These are phyloP conservation scores for Zanthoxylum bungeanum DNA, from an alignment of 345 rosid genomes.

Conservation along the genomic window DNA sequence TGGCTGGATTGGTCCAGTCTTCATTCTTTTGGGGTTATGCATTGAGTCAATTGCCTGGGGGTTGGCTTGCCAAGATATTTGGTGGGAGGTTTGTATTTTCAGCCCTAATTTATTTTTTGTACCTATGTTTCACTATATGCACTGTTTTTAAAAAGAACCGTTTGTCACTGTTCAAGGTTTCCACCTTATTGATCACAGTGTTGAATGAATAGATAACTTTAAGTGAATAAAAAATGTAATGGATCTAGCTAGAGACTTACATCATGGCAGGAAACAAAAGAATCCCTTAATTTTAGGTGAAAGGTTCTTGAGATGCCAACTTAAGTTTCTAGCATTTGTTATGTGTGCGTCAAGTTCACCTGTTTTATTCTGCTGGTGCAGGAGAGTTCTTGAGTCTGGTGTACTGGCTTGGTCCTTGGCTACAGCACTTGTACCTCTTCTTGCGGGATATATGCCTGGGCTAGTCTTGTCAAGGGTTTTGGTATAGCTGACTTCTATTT, in stretches of 20 bases:
- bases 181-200: background rate
- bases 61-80: constrained; percentile 88
- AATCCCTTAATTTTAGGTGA: background rate
- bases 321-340: background rate
- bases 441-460: constrained; percentile 95
- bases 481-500: constrained; percentile 40
- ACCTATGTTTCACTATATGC: background rate
- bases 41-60: constrained; percentile 91
- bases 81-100: constrained; percentile 78
- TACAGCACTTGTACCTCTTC: constrained; percentile 74
- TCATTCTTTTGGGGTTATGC: constrained; percentile 98
- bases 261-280: background rate
- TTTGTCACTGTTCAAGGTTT: background rate
- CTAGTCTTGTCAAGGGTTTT: constrained; percentile 67
- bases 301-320: background rate
- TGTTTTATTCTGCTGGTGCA: constrained; percentile 31
- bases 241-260: background rate
- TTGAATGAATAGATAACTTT: background rate
- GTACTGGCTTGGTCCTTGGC: constrained; percentile 88
- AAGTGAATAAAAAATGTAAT: background rate
- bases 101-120: background rate
- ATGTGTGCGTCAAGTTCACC: background rate
- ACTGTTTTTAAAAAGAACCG: background rate
- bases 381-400: constrained; percentile 81
- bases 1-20: constrained; percentile 88